A percentile compares a stretch with the other conserved stretches of the same genome.
These are phyloP conservation scores for Globisporangium parvum DNA, from an alignment of 352 stramenopile genomes.

Conservation along the genomic window DNA sequence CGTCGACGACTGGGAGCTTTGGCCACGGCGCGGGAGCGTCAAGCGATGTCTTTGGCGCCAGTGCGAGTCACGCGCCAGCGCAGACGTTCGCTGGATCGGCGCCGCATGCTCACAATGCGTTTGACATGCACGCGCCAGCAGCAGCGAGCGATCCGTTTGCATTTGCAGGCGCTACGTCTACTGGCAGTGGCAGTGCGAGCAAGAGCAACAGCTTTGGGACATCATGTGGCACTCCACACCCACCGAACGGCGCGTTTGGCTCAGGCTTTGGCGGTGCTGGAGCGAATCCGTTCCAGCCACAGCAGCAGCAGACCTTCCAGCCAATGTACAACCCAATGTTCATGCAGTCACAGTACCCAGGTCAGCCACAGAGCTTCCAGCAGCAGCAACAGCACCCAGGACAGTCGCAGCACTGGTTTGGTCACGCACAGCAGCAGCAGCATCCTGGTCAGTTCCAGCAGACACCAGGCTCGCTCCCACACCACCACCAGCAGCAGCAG, in stretches of 20 bases:
- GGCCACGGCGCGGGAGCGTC: not conserved
- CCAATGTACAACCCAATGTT: slow-evolving; percentile 11
- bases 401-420: slow-evolving; percentile 20
- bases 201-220: slow-evolving; percentile 14
- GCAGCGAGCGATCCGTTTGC: slow-evolving; percentile 38
- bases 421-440: slow-evolving; percentile 15
- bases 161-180: slow-evolving; percentile 20
- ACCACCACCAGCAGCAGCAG: slow-evolving; percentile 26
- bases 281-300: slow-evolving; percentile 7
- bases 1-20: slow-evolving; percentile 14
- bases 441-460: slow-evolving; percentile 12
- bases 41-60: slow-evolving; percentile 7
- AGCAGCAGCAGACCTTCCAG: slow-evolving; percentile 1
- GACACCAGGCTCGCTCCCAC: slow-evolving; percentile 3
- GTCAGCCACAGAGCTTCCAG: slow-evolving; percentile 37
- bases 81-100: slow-evolving; percentile 5
- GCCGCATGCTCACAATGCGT: not conserved
- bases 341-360: slow-evolving; percentile 12
- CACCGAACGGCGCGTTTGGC: slow-evolving; percentile 1
- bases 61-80: slow-evolving; percentile 2
- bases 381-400: slow-evolving; percentile 21
- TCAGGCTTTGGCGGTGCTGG: slow-evolving; percentile 5
- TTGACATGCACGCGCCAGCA: not conserved
- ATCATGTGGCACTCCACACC: slow-evolving; percentile 1
- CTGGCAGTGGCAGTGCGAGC: slow-evolving; percentile 3